Base-by-base conservation (phyloP, 2,329 filamentous ascomycete species). In the Aspergillus sp. region DNA sequence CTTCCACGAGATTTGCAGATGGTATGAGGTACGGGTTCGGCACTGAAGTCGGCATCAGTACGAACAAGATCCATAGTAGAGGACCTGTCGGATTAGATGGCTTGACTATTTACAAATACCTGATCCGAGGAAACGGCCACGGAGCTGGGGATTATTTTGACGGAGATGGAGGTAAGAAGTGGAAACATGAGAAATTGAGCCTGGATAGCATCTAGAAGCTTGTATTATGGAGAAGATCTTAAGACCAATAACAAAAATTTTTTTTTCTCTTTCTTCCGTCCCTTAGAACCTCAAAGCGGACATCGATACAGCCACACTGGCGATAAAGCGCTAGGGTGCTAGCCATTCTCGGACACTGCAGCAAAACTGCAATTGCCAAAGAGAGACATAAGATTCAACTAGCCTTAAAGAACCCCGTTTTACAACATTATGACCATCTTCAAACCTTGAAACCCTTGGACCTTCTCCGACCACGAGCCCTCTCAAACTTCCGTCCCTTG, bases 401-500 rank as follows among this genome's bases (percentile, higher is more conserved):
- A 39, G 36, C 19, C 36, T 26, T 26, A 26, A 27, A 39, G 27
- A 19, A 39, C 36, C 27, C 27, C 26, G 7, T 4, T 26, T 27
- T 19, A 39, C 36, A 26, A 19, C 19, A 7, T 26, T 39, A 39
- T 27, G 12, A 28, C 5, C 19, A 42, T 48, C 39, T 52, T 88
- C 95, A 98, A 73, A 98, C 93, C 89, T 98, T 98, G 90, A 98
- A 98, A 82, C 94, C 93, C 70, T 87, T 83, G 67, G 90, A 97
- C 73, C 89, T 81, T 85, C 93, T 94, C 78, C 93, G 90, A 76
- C 93, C 94, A 93, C 93, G 90, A 69, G 90, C 93, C 69, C 83
- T 82, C 85, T 98, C 94, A 81, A 98, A 98, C 82, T 98, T 98
- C 78, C 93, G 86, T 70, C 94, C 94, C 87, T 98, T 98, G 81